Percentiles rank a stretch among this genome's conserved stretches.
Conservation (phyloP, 257 asterid genomes). For the Solanum virginianum region DNA sequence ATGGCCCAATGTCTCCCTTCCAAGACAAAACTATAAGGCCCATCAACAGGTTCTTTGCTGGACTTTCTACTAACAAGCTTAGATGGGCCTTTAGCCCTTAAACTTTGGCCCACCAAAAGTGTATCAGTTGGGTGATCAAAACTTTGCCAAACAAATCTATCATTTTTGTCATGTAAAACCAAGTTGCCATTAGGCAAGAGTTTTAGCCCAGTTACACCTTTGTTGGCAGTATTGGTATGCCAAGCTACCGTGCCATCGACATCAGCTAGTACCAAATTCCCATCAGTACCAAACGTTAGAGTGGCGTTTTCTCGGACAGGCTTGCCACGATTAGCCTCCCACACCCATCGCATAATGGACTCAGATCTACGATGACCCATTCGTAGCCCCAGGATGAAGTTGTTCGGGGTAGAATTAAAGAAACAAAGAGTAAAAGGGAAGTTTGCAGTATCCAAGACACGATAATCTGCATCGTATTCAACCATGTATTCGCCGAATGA, state of each 20-base stretch:
- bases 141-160: constrained; percentile 16
- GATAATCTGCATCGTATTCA: constrained; percentile 7
- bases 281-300: constrained; percentile 4
- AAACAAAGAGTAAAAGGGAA: constrained; percentile 13
- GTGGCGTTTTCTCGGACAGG: constrained; percentile 20
- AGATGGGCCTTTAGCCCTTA: constrained; percentile 5
- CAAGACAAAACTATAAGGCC: constrained; percentile 13
- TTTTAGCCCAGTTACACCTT: constrained; percentile 10
- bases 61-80: constrained; percentile 13
- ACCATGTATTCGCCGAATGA: constrained; percentile 8
- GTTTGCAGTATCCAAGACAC: not conserved
- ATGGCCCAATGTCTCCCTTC: not conserved
- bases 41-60: not conserved
- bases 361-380: constrained; percentile 14
- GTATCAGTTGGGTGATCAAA: constrained; percentile 22
- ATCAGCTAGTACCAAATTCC: constrained; percentile 18
- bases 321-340: constrained; percentile 18
- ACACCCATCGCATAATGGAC: constrained; percentile 18
- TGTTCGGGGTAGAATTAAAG: constrained; percentile 20
- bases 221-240: constrained; percentile 9
- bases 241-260: constrained; percentile 1
- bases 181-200: constrained; percentile 12
- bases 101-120: constrained; percentile 15
- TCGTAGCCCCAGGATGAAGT: constrained; percentile 14
- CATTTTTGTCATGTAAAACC: constrained; percentile 9